Base-by-base conservation (phyloP, 2,329 filamentous ascomycete species). In the Colletotrichum tamarilloi region DNA sequence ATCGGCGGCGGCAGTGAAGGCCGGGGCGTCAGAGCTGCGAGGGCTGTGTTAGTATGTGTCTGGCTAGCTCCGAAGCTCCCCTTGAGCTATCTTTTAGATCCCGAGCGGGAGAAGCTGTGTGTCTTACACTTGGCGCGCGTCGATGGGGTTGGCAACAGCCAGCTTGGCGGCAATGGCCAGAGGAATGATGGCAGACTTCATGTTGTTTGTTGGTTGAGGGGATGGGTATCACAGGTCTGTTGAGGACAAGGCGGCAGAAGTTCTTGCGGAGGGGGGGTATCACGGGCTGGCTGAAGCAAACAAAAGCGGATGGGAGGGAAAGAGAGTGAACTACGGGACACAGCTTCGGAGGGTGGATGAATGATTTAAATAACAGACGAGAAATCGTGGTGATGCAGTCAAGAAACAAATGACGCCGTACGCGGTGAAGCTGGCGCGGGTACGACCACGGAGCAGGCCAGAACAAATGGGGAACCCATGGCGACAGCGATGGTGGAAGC, bases 1-100 rank as follows among this genome's bases (percentile, higher is more conserved):
- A 42, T 72, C 67, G 49, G 78, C 80, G n/a, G 78, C 78, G 22
- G 75, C 74, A 38, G 77, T 77, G 75, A 81, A 81, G 58, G 62
- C 67, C 30, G 58, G 67, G 9, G 59, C 57, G 55, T 75, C 71
- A 5, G 74, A 62, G 46, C 68, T 74, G n/a, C 9, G 38, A 42
- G 38, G 57, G 28, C 11, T 30, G n/a, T 64, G 68, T 74, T 32
- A 74, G 68, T 38, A 26, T n/a, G 24, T 11, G 22, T 30, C 5
- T 16, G 2, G 32, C 12, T 26, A 11, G 19, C 24, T 26, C 32
- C 32, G 56, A 62, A 24, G 22, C 16, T 67, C 32, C 11, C 53
- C 32, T 30, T 35, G 30, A 24, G 16, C 28, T 22, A n/a, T 46
- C 42, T 46, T 8, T 46, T 46, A n/a, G 42, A 46, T n/a, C 42